Conservation (phyloP, 768 basidiomycete genomes). For the Amyloporia xantha region DNA sequence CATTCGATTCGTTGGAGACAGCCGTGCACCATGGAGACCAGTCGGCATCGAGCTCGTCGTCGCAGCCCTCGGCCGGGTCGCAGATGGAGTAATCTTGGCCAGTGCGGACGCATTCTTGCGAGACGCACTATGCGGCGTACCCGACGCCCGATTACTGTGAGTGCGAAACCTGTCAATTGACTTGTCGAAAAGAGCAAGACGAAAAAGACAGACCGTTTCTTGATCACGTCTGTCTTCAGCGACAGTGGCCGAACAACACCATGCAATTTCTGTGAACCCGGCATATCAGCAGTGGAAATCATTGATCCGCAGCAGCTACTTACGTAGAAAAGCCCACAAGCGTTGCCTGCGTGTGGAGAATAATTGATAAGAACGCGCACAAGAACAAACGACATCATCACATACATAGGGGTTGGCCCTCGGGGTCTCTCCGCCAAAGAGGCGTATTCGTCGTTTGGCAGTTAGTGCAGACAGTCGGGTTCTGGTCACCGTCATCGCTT, state of each 20-base stretch:
- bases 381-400: too few relatives aligned
- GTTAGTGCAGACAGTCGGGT: constrained; percentile 86
- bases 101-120: constrained; percentile 57
- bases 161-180: not conserved
- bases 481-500: constrained; percentile 60
- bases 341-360: constrained; percentile 50
- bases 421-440: constrained; percentile 87
- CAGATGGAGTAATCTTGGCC: constrained; percentile 72
- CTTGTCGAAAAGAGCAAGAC: too few relatives aligned
- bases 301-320: constrained; percentile 30
- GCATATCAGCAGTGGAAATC: not conserved
- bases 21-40: constrained; percentile 36
- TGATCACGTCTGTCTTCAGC: constrained; percentile 95
- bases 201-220: constrained; percentile 75
- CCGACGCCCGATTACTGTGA: constrained; percentile 73
- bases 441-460: constrained; percentile 96
- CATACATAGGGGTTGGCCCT: constrained; percentile 87
- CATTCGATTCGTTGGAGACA: constrained; percentile 28
- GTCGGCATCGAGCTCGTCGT: constrained; percentile 55
- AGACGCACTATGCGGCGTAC: constrained; percentile 55
- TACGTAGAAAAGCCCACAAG: constrained; percentile 90
- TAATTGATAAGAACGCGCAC: not conserved
- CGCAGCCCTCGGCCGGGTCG: constrained; percentile 62
- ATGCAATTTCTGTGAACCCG: constrained; percentile 74
- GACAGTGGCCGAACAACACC: constrained; percentile 92